Base-by-base conservation (phyloP, 1,284 basidiomycete genomes). In the Ganoderma lingzhi region DNA sequence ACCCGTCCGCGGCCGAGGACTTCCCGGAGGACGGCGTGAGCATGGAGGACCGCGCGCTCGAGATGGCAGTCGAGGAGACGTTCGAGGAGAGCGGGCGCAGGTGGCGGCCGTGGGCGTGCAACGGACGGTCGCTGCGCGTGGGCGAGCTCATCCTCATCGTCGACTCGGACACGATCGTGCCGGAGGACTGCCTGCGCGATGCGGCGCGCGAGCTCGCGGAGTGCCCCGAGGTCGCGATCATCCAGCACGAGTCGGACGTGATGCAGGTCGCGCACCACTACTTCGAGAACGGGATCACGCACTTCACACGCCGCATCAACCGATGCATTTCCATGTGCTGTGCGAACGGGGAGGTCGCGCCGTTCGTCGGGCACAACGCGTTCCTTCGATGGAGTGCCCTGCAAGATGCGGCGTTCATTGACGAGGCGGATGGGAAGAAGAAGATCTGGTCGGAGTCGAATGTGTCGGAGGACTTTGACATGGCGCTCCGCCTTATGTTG, bases 301-400 rank as follows among this genome's bases (percentile, higher is more conserved):
- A 91, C 81, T 96, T 96, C 82, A 95, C 93, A 0, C 87, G 88
- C 8, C 85, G 93, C 30, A 93, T 94, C 80, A 93, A 95, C 81
- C 86, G 85, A 75, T 90, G 87, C 74, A 95, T 95, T 71, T 91
- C 92, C 0, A 86, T 93, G 84, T 88, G 88, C 28, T 90, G 89
- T 67, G 90, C 88, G 14, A 94, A 93, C 74, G 94, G 93, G 55
- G 93, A 95, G 80, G 88, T 92, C 41, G 92, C 94, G 1, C 94
- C 94, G 1, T 96, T 96, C 76, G 93, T 96, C 68, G 95, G 95
- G 0, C 95, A 96, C 80, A 96, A 96, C 71, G 94, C 94, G 2
- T 96, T 95, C 82, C 83, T 96, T 53, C 88, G 94, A 15, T 96
- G 95, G 94, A 86, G 86, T 8, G 94, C 94, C 1, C 82, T 96